Evolutionary conservation across 345 rosid genomes (phyloP), one percentile per base, ranked within the genome.

Genomic region (Laguncularia racemosa): DNA sequence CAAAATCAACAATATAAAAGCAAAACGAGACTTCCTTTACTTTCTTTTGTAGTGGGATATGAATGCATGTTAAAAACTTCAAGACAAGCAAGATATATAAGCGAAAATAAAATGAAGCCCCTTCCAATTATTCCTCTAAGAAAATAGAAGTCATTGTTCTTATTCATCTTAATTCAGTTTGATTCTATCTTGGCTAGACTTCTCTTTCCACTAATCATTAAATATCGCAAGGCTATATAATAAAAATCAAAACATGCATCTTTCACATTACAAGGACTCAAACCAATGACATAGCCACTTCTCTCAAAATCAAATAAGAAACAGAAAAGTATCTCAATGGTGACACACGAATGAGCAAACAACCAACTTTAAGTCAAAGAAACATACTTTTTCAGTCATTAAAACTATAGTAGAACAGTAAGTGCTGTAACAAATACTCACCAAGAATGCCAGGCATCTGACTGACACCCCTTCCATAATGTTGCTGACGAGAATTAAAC

Each of bases 391-490:
- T 21, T 52, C 55, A 52, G 26, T 20, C 33, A 52, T 21, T 13
- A 3, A 51, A 50, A 15, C 50, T 21, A 60, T 28, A 18, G 15
- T 18, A 48, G 46, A 52, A 51, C n/a, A 16, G 21, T 19, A 16
- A 66, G 15, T 57, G 60, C 13, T 20, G 40, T 33, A 33, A 33
- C 40, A 33, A 43, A 44, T 23, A 65, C 81, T 63, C 59, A 85
- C 91, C 45, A 14, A 76, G 70, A 69, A 74, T 73, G 19, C 58
- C 77, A 53, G 74, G 73, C 45, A 47, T 60, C 28, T 26, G 62
- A 19, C 40, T 9, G 11, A 33, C 40, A 33, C 46, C 53, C 53
- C 45, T 71, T 61, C 63, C 73, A 17, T 51, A 48, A 47, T 59
- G 43, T 33, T 0, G 68, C 51, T 26, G 62, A 18, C 47, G 49